Percentiles rank a stretch among this genome's conserved stretches.
phyloP scores from a whole-genome alignment of 1,284 basidiomycete species.

The Ganoderma multipileum region DNA sequence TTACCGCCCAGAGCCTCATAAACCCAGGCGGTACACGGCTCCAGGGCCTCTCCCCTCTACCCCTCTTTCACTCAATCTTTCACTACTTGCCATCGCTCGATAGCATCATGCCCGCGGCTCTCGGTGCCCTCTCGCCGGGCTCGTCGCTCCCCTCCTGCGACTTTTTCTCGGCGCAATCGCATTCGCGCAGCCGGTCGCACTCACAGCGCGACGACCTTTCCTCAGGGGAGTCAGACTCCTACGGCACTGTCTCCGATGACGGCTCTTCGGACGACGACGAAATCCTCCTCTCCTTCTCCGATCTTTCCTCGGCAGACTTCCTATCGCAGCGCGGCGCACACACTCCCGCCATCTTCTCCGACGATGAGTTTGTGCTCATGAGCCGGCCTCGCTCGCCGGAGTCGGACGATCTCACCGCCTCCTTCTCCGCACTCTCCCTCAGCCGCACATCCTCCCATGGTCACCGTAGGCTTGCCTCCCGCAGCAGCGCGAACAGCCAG shows the following conservation, averaged over 20 bases:
- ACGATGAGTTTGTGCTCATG: slow-evolving; percentile 42
- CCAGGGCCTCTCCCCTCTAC: slow-evolving; percentile 13
- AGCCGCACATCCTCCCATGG: slow-evolving; percentile 13
- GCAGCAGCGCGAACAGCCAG: slow-evolving; percentile 11
- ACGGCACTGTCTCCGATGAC: slow-evolving; percentile 34
- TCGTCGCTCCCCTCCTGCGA: slow-evolving; percentile 39
- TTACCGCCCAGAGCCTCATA: slow-evolving; percentile 22
- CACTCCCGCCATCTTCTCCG: slow-evolving; percentile 38
- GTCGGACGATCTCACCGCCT: slow-evolving; percentile 30
- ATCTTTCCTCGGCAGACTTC: slow-evolving; percentile 29
- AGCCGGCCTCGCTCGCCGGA: slow-evolving; percentile 31
- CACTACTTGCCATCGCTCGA: slow-evolving; percentile 9
- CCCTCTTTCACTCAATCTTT: slow-evolving; percentile 17
- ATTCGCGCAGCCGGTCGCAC: slow-evolving; percentile 25
- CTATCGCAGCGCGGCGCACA: slow-evolving; percentile 29
- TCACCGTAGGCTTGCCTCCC: background rate
- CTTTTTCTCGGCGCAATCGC: slow-evolving; percentile 36
- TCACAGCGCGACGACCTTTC: slow-evolving; percentile 23
- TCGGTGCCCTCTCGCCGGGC: slow-evolving; percentile 34
- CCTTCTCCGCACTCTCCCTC: slow-evolving; percentile 37
- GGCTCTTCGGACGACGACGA: slow-evolving; percentile 52
- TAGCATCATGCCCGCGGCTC: slow-evolving; percentile 28
- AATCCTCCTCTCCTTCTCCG: slow-evolving; percentile 54
- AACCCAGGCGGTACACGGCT: slow-evolving; percentile 14
- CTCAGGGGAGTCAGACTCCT: slow-evolving; percentile 36